Evolutionary conservation across 2,329 filamentous ascomycete species (phyloP).

Genomic region (Stachybotrys echinatus): DNA sequence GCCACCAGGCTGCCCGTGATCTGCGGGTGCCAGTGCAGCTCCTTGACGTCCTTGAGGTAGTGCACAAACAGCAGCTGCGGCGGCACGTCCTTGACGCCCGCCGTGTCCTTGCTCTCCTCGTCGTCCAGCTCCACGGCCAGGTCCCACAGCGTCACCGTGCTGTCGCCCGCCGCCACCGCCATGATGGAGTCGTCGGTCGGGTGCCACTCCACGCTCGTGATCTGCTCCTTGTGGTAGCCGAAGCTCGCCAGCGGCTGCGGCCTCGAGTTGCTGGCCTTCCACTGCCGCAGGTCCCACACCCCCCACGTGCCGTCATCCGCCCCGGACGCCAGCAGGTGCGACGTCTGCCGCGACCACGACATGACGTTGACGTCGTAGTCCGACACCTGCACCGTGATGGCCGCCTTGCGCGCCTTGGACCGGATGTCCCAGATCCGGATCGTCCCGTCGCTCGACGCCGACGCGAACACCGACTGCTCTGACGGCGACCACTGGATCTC

Average conservation of each 20-base stretch:
- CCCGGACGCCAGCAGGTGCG: slow-evolving; percentile 84
- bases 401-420: slow-evolving; percentile 83
- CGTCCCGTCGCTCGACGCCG: slow-evolving; percentile 87
- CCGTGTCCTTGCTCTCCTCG: slow-evolving; percentile 88
- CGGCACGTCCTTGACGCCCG: slow-evolving; percentile 82
- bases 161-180: slow-evolving; percentile 85
- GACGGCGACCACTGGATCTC: slow-evolving; percentile 96
- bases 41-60: slow-evolving; percentile 91
- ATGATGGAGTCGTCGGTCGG: slow-evolving; percentile 95
- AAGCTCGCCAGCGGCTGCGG: slow-evolving; percentile 88
- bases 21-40: slow-evolving; percentile 96
- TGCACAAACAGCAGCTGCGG: slow-evolving; percentile 95
- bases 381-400: slow-evolving; percentile 80
- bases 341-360: slow-evolving; percentile 86
- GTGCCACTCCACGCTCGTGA: slow-evolving; percentile 96
- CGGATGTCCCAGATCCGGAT: slow-evolving; percentile 95
- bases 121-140: slow-evolving; percentile 94
- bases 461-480: slow-evolving; percentile 90
- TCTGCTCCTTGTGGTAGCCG: slow-evolving; percentile 91
- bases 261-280: slow-evolving; percentile 63
- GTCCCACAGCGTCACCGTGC: slow-evolving; percentile 95
- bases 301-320: slow-evolving; percentile 92
- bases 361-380: slow-evolving; percentile 90
- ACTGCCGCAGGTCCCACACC: slow-evolving; percentile 93
- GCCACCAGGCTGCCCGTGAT: slow-evolving; percentile 86